Percentiles rank a stretch among this genome's conserved stretches.
Conservation (phyloP, 441 rosid genomes). For the Corymbia calophylla region DNA sequence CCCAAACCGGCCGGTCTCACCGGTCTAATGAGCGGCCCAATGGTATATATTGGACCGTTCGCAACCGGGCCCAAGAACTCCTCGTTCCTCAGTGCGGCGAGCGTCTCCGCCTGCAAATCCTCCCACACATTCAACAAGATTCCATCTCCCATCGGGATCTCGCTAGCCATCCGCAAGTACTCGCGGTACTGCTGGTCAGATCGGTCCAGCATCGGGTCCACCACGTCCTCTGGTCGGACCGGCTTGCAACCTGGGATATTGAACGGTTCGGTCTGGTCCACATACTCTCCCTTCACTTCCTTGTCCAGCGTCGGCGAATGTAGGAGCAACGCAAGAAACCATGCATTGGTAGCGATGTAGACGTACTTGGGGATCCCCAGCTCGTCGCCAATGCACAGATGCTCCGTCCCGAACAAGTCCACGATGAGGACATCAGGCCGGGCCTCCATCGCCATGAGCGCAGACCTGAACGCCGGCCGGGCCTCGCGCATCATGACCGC, state of each 20-base stretch:
- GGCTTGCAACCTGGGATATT: neutral
- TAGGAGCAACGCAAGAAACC: slow-evolving; percentile 8
- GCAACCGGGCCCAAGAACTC: neutral
- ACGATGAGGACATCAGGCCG: neutral
- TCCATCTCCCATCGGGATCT: slow-evolving; percentile 19
- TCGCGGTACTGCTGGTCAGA: slow-evolving; percentile 18
- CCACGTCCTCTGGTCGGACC: slow-evolving; percentile 17
- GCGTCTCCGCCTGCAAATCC: slow-evolving; percentile 19
- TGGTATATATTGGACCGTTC: neutral
- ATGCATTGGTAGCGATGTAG: neutral
- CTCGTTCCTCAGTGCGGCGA: neutral
- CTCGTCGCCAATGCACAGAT: neutral
- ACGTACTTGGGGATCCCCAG: neutral
- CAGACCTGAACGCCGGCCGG: neutral
- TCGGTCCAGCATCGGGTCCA: slow-evolving; percentile 26
- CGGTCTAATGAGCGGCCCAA: neutral
- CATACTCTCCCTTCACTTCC: neutral
- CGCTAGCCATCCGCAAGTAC: slow-evolving; percentile 10
- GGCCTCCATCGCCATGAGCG: neutral
- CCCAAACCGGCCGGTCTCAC: neutral
- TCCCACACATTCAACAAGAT: slow-evolving; percentile 36
- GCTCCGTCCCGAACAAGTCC: neutral
- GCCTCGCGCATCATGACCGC: slow-evolving; percentile 7
- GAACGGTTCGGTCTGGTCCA: neutral
- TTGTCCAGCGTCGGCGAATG: slow-evolving; percentile 30